Evolutionary conservation across 441 rosid genomes (phyloP).

Genomic region (Adansonia grandidieri): DNA sequence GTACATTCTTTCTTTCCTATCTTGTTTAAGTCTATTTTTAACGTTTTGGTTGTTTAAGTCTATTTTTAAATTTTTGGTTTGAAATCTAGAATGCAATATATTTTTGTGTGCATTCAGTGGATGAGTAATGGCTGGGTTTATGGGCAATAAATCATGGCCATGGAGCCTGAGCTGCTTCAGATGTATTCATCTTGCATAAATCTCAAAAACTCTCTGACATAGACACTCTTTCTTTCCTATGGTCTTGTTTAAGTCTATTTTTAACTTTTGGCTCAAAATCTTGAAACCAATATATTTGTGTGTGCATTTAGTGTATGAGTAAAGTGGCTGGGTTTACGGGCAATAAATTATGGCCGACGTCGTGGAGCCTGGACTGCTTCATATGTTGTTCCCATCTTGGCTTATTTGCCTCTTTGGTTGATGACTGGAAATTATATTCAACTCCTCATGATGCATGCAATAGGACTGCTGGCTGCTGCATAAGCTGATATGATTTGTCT

Average conservation of each 20-base stretch:
- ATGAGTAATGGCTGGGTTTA: not conserved
- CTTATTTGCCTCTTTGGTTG: not conserved
- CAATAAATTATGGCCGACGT: too few relatives aligned
- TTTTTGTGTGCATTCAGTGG: not conserved
- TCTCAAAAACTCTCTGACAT: too few relatives aligned
- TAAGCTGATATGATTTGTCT: not conserved
- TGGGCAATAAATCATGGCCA: not conserved
- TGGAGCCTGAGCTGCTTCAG: not conserved
- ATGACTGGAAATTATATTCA: not conserved
- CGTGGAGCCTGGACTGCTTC: too few relatives aligned
- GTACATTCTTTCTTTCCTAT: not conserved
- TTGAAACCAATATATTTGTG: too few relatives aligned
- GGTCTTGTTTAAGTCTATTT: too few relatives aligned
- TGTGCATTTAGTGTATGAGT: too few relatives aligned
- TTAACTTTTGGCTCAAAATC: too few relatives aligned
- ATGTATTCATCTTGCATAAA: too few relatives aligned
- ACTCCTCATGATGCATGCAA: not conserved
- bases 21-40: not conserved
- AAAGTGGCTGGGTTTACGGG: too few relatives aligned
- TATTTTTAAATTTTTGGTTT: not conserved
- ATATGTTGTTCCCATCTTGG: not conserved
- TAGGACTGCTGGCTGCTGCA: not conserved
- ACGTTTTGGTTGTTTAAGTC: not conserved
- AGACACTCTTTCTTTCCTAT: too few relatives aligned
- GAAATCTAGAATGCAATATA: not conserved